Base-by-base conservation (phyloP, 129 eudicot species). In the Lonicera japonica region DNA sequence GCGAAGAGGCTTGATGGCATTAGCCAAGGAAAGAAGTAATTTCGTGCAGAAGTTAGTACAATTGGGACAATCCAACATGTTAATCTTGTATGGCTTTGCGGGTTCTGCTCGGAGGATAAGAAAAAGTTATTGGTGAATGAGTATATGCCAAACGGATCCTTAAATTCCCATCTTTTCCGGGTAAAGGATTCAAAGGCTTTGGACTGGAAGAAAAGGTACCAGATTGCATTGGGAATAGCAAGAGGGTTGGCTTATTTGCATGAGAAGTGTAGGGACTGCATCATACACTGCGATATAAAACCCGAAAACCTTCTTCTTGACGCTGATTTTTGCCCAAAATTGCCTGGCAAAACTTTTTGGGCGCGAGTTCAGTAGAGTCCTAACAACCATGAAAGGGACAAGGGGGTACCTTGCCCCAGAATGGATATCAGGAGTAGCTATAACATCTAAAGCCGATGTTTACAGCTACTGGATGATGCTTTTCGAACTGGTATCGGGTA, bases 391-490 rank as follows among this genome's bases (percentile, higher is more conserved):
- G 48, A 53, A 73, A 51, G 79, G 79, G 7, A 74, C 79, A 17
- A 63, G 63, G 38, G 79, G 79, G 18, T 74, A 74, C 58, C 20
- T 74, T 14, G 73, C 73, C 2, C 79, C 79, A 0, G 73, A 74
- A 46, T 66, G 79, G 73, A 1, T 54, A 12, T 58, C 60, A 3
- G 60, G 58, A 18, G 17, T 53, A 3, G 58, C 54, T 41, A 47
- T 74, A 1, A 74, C 73, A 8, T 58, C 60, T 6, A 74, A 74
- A 46, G 59, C 64, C 4, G 79, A 74, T 34, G 73, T 74, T 21
- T 74, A 58, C 19, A 66, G 73, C 38, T 73, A 46, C 41, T 73
- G 78, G 4, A 52, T 73, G 36, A 71, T 73, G 58, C 11, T 67
- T 21, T 21, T 74, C 6, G 73, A 74, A 54, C 67, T 74, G 14